These are phyloP conservation scores for Geoglossum cookeanum DNA, from an alignment of 2,329 filamentous ascomycete genomes.

Conservation along the genomic window DNA sequence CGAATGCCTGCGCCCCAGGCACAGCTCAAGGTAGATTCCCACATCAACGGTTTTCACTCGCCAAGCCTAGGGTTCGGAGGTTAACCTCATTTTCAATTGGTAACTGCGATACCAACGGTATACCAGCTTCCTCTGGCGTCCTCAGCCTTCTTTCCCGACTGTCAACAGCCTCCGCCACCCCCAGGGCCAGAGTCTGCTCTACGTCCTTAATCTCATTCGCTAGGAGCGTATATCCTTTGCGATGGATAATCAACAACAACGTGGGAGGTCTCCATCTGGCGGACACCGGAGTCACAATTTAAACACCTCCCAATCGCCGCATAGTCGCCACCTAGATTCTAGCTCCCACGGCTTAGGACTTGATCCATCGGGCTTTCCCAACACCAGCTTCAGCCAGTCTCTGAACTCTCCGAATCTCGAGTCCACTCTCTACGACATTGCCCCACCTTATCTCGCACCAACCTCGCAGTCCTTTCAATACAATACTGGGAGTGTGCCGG, in stretches of 20 bases:
- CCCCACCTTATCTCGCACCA: constrained; percentile 18
- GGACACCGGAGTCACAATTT: constrained; percentile 21
- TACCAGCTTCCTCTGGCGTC: neutral
- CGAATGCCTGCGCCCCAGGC: constrained; percentile 1
- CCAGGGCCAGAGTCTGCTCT: neutral
- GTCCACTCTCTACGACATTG: constrained; percentile 17
- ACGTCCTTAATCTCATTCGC: neutral
- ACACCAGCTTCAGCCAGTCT: constrained; percentile 16
- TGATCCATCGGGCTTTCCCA: constrained; percentile 16
- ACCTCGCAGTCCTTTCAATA: constrained; percentile 7
- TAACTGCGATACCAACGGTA: neutral
- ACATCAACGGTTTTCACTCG: neutral
- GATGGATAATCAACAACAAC: constrained; percentile 12
- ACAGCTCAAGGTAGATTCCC: neutral
- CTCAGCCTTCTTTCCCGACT: neutral
- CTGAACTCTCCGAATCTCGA: constrained; percentile 13
- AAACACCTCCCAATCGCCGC: constrained; percentile 24
- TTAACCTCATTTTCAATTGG: neutral
- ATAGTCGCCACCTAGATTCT: constrained; percentile 18
- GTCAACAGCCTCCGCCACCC: neutral
- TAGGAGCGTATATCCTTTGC: too few species aligned
- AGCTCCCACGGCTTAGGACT: constrained; percentile 14
- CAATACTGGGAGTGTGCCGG: constrained; percentile 9
- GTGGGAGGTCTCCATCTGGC: constrained; percentile 20
- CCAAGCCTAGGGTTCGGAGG: neutral